Conservation (phyloP, 305 asterid species). For the Fraxinus greggii region DNA sequence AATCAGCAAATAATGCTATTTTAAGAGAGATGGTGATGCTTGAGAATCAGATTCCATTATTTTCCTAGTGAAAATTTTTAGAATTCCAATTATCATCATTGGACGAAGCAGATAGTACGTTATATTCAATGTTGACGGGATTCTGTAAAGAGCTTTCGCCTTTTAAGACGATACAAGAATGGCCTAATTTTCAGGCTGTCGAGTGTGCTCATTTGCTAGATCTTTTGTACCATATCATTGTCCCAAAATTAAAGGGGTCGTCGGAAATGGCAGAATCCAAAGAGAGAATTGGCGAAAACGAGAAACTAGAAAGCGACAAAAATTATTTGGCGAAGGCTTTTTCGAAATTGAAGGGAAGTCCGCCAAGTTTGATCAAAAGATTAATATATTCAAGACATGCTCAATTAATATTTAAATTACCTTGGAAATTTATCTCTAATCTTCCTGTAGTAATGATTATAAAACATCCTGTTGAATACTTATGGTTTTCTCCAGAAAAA, state of each 20-base stretch:
- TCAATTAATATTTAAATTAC: constrained; percentile 36
- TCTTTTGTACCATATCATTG: constrained; percentile 30
- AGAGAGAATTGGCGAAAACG: not conserved
- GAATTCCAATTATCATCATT: constrained; percentile 31
- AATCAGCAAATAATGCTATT: constrained; percentile 33
- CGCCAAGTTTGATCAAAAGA: constrained; percentile 33
- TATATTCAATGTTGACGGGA: constrained; percentile 25
- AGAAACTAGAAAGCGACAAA: constrained; percentile 10
- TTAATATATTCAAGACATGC: constrained; percentile 40
- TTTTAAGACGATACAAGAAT: constrained; percentile 11
- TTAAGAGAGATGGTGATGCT: constrained; percentile 47
- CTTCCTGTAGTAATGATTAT: constrained; percentile 47
- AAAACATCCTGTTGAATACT: constrained; percentile 38
- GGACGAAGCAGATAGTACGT: constrained; percentile 17
- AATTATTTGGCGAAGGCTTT: not conserved
- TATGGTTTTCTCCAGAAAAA: constrained; percentile 33
- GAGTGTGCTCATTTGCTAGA: constrained; percentile 41
- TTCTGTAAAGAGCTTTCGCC: constrained; percentile 37
- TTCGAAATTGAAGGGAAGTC: not conserved
- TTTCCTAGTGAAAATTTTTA: constrained; percentile 26
- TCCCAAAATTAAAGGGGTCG: constrained; percentile 18
- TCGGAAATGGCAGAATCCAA: constrained; percentile 18
- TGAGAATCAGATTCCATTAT: constrained; percentile 53
- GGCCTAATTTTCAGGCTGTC: constrained; percentile 8
- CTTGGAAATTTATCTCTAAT: constrained; percentile 49